Base-by-base conservation (phyloP, 495 filamentous ascomycete genomes). In the Hypoxylon lenormandii region DNA sequence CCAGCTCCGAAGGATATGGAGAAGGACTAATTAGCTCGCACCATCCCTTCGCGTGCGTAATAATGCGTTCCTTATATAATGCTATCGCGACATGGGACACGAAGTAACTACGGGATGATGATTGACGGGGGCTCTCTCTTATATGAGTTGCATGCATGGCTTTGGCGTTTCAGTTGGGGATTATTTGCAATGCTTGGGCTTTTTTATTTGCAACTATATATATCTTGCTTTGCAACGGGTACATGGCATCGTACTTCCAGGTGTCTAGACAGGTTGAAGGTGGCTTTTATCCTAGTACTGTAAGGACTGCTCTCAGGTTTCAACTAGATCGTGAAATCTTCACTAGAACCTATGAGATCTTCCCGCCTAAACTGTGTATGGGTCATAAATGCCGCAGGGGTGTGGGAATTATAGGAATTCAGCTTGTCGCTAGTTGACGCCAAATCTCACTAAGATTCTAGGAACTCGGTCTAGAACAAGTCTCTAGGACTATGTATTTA, bases 1-100 rank as follows among this genome's bases (percentile, higher is more conserved):
- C 96, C 95, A 22, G 92, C 87, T 66, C 94, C 95, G 28, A 98
- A 98, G 81, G 96, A 98, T 73, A 75, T 95, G 77, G 95, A 97
- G 79, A 96, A 95, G 74, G 81, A 70, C 11, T 66, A 80, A 45
- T 78, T 78, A 74, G 30, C 19, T 22, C 12, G 1, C 51, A 37
- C 38, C 36, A 47, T 4, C 8, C 13, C 7, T 19, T 21, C 3
- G 12, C 13, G 40, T 16, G 22, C 10, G 1, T 46, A 12, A 48
- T 40, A 23, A 26, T 26, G 45, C 26, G 40, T 5, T 8, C 16
- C 6, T 55, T 42, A 22, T 16, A 23, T 2, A 45, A 8, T 19
- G 42, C 42, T 18, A 16, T n/a, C 16, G 15, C 16, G 42, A 45
- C 16, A 70, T 26, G 60, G 61, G 49, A 70, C 50, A 70, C 36